Base-by-base conservation (phyloP, 495 filamentous ascomycete species). In the Talaromyces liani region DNA sequence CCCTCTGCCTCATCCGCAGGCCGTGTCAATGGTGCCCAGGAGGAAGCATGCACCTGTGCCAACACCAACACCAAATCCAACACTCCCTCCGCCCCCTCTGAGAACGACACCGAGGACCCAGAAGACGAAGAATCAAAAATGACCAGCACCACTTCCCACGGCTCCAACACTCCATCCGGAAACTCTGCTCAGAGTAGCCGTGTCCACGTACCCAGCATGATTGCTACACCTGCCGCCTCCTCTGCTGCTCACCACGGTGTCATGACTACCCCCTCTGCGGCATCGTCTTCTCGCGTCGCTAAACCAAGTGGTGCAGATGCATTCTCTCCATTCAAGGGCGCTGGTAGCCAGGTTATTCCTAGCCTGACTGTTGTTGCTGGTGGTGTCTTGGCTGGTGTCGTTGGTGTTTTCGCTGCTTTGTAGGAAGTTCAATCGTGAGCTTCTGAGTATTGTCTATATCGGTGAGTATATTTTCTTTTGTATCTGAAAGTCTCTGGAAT, bases 381-480 rank as follows among this genome's bases (percentile, higher is more conserved):
- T 22, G 27, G 60, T 62, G 47, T 62, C 12, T 54, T 62, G 22
- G 60, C 60, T 24, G 60, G 45, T 62, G 29, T 62, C 9, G 45
- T 54, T 33, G 60, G 45, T 36, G 60, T 54, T 31, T 62, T 62
- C 34, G 60, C 29, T 51, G 45, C 47, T 12, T 27, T 62, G 60
- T 62, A 29, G 31, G 41, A 31, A 29, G 27, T 3, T 27, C 10
- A 25, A 27, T 24, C 1, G 51, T 12, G 0, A 10, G 41, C 16
- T 47, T 47, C 9, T 2, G 41, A 2, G 27, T 27, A 27, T 27
- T 49, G 45, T 49, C 22, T 49, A 49, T 49, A 49, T 20, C 18
- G n/a, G 18, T 47, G n/a, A 47, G 45, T 49, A 49, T 18, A n/a
- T 9, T 49, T 20, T 49, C 1, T 49, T 12, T 49, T 4, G 2